Conservation (phyloP, 2,329 filamentous ascomycete genomes). For the Colletotrichum lindemuthianum region DNA sequence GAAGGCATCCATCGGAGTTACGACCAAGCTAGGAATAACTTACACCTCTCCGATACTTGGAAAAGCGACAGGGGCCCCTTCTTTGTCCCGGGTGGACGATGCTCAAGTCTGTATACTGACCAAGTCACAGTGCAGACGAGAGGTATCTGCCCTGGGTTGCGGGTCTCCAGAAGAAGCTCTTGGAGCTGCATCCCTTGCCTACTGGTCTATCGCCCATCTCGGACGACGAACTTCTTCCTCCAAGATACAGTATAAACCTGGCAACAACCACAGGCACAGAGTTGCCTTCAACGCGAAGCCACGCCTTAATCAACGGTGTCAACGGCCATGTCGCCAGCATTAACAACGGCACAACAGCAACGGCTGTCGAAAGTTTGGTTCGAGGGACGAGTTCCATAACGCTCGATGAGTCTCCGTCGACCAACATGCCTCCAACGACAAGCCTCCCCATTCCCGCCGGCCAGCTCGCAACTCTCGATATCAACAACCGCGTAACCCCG, state of each 20-base stretch:
- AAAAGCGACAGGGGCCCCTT: no score
- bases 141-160: slow-evolving; percentile 82
- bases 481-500: slow-evolving; percentile 81
- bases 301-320: no score
- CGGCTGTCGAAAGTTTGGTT: slow-evolving; percentile 3
- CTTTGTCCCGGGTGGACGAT: no score
- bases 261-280: slow-evolving; percentile 24
- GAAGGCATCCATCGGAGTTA: no score
- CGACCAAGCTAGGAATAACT: no score
- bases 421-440: slow-evolving; percentile 27
- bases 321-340: not conserved
- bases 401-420: not conserved
- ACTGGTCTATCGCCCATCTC: slow-evolving; percentile 75
- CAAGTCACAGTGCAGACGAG: slow-evolving; percentile 74
- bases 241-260: slow-evolving; percentile 72
- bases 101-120: not conserved
- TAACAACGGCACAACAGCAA: not conserved
- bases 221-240: slow-evolving; percentile 77
- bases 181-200: slow-evolving; percentile 76
- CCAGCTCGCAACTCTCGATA: slow-evolving; percentile 65
- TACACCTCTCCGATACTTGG: no score
- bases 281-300: slow-evolving; percentile 28
- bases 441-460: slow-evolving; percentile 67
- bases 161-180: slow-evolving; percentile 72
- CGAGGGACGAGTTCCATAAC: slow-evolving; percentile 9